Evolutionary conservation across 257 asterid species (phyloP).

Genomic region (Verbascum thapsus): DNA sequence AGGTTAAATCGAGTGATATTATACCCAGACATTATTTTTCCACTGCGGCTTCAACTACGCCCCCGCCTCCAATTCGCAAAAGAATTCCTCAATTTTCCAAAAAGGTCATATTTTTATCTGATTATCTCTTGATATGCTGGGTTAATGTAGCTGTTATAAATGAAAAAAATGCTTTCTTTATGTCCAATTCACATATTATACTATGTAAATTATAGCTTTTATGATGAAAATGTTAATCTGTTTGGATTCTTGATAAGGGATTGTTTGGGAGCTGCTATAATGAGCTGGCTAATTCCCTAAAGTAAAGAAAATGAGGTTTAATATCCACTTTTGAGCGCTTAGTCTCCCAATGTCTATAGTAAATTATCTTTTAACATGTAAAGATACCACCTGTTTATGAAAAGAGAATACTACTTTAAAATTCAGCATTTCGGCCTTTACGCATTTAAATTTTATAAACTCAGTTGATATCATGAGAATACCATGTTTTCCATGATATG

Average conservation of each 20-base stretch:
- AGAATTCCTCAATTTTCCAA: constrained; percentile 51
- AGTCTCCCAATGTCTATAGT: not conserved
- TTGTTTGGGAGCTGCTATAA: constrained; percentile 3
- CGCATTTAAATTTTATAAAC: no score
- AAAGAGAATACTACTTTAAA: no score
- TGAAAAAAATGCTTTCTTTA: not conserved
- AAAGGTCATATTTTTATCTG: constrained; percentile 32
- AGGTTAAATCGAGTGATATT: constrained; percentile 1
- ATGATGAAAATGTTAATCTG: no score
- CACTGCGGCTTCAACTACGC: not conserved
- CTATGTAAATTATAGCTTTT: not conserved
- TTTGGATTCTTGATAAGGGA: not conserved
- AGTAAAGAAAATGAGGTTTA: not conserved
- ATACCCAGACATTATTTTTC: constrained; percentile 13
- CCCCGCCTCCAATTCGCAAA: constrained; percentile 23
- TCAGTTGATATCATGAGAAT: no score
- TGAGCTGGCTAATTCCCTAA: not conserved
- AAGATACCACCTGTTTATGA: not conserved
- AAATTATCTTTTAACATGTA: not conserved
- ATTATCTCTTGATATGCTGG: not conserved
- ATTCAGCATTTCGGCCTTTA: no score
- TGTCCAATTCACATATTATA: not conserved
- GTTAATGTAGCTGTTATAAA: constrained; percentile 4
- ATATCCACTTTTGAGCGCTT: not conserved
- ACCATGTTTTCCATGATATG: no score